A percentile compares a stretch with the other conserved stretches of the same genome.
These are phyloP conservation scores for Rhizopogon vesiculosus DNA, from an alignment of 768 basidiomycete genomes.

Conservation along the genomic window DNA sequence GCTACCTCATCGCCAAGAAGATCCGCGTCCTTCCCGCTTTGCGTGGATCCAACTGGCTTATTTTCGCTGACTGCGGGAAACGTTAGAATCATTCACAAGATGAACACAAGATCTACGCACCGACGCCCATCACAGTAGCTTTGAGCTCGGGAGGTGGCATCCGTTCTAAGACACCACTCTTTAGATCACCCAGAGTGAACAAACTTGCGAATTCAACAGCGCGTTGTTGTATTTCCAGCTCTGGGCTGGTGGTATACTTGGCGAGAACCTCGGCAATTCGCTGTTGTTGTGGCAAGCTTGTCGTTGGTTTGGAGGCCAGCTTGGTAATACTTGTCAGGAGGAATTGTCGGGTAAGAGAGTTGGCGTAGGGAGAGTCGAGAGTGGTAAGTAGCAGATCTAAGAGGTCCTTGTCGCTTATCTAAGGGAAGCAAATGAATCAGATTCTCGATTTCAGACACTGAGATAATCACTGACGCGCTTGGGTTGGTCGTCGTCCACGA, in stretches of 20 bases:
- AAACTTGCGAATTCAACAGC: slow-evolving; percentile 92
- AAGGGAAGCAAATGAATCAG: neutral
- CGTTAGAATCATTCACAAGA: neutral
- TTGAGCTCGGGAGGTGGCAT: slow-evolving; percentile 99
- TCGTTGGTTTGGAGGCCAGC: slow-evolving; percentile 76
- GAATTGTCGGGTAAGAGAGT: slow-evolving; percentile 88
- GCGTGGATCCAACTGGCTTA: slow-evolving; percentile 90
- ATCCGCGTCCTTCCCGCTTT: slow-evolving; percentile 75
- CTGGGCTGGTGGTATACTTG: slow-evolving; percentile 82
- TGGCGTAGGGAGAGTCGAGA: slow-evolving; percentile 91
- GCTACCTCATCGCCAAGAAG: slow-evolving; percentile 76
- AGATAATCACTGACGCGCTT: slow-evolving; percentile 45
- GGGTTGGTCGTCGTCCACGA: slow-evolving; percentile 72
- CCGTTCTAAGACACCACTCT: slow-evolving; percentile 85
- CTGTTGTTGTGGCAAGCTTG: slow-evolving; percentile 62
- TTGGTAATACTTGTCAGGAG: slow-evolving; percentile 88
- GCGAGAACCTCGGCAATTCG: slow-evolving; percentile 75
- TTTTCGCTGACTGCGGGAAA: slow-evolving; percentile 78
- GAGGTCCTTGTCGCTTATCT: slow-evolving; percentile 80
- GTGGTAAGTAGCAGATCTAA: slow-evolving; percentile 83
- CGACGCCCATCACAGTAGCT: slow-evolving; percentile 92
- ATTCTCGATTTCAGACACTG: neutral
- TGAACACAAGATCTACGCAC: slow-evolving; percentile 37
- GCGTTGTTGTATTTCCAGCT: slow-evolving; percentile 93
- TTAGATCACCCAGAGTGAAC: slow-evolving; percentile 71